Evolutionary conservation across 2,329 filamentous ascomycete genomes (phyloP), one percentile per base, ranked within the genome.

Genomic region (Aspergillus terreus): DNA sequence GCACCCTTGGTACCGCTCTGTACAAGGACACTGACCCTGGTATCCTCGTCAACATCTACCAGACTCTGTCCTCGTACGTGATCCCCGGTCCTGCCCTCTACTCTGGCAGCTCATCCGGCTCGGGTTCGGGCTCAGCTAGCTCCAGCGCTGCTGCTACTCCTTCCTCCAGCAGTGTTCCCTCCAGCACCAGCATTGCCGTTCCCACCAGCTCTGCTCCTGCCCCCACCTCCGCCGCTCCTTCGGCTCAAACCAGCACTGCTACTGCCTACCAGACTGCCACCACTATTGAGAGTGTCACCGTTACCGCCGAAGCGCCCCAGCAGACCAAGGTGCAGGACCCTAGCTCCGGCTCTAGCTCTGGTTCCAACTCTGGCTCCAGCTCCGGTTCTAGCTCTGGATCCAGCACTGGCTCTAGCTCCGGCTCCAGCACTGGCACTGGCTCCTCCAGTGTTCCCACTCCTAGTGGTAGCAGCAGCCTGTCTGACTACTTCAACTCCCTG

Each of bases 21-120:
- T 86, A 86, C 76, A 82, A 72, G 47, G 70, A 74, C 59, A 68
- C 72, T 49, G 82, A 85, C 64, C 66, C 79, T 11, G 83, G 83
- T 53, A 82, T 86, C 62, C 58, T 75, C 54, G 70, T 84, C 75
- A 81, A 80, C 75, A 77, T 86, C 68, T 85, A 85, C 76, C 61
- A 70, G 48, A 61, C 66, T 33, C 63, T 78, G 51, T 64, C 61
- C 57, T 70, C 63, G 40, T 82, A 82, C 63, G 58, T 63, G 19
- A 80, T 82, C 41, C 80, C 79, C 19, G 80, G 80, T 15, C 80
- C 80, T 30, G 60, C 68, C 50, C 52, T 71, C 50, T 71, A 63
- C 58, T 59, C 59, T 21, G 61, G 61, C 17, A 52, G 50, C 19
- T 56, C 61, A 17, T 62, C 63, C 33, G 57, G 61, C 48, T 51